Evolutionary conservation across 2,329 filamentous ascomycete genomes (phyloP).

Genomic region (Monilinia fructicola): DNA sequence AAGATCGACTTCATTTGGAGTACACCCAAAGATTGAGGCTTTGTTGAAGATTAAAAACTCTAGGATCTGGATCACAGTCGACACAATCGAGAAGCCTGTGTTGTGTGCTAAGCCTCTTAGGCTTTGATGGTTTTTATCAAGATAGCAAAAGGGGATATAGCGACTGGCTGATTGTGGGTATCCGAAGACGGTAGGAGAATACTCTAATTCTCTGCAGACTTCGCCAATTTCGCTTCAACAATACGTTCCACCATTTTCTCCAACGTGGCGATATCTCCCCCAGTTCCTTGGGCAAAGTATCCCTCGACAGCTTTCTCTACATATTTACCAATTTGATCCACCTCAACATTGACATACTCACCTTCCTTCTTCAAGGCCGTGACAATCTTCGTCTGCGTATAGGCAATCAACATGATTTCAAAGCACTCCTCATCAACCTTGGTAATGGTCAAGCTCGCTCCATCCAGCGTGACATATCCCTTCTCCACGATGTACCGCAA

Average conservation of each 20-base stretch:
- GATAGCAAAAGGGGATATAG: not conserved
- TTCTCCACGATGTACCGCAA: conserved; percentile 93
- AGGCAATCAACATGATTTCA: conserved; percentile 97
- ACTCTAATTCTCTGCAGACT: conserved; percentile 1
- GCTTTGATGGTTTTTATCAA: not conserved
- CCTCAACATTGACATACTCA: conserved; percentile 43
- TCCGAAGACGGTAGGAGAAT: not conserved
- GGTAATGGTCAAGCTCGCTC: conserved; percentile 90
- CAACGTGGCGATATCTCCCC: conserved; percentile 56
- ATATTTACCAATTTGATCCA: conserved; percentile 65
- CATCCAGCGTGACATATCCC: conserved; percentile 91
- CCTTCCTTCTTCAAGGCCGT: conserved; percentile 41
- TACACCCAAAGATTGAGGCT: not conserved
- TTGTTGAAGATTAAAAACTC: too few species aligned
- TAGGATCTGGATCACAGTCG: not conserved
- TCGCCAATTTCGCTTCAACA: conserved; percentile 64
- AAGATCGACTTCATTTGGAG: not conserved
- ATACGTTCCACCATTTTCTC: conserved; percentile 73
- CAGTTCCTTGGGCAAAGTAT: conserved; percentile 64
- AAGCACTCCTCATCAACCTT: conserved; percentile 79
- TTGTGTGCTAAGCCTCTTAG: not conserved
- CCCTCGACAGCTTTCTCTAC: conserved; percentile 86
- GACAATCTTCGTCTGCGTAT: conserved; percentile 90
- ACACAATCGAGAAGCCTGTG: not conserved
- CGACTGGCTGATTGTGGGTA: not conserved